phyloP scores from a whole-genome alignment of 768 basidiomycete species.

The Termitomyces sp. region DNA sequence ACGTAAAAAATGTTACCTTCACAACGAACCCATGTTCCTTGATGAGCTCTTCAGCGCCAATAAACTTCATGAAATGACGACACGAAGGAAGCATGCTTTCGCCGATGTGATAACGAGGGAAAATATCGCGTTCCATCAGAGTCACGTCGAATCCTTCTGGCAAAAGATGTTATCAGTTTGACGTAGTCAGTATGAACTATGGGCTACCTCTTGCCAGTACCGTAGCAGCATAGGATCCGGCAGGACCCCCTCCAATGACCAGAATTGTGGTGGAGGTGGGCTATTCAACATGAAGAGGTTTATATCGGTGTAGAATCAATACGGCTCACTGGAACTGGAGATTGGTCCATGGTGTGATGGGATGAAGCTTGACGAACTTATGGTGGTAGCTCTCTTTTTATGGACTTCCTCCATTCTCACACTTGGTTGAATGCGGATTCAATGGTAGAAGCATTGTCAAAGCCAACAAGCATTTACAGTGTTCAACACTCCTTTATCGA shows the following conservation, averaged over 20 bases:
- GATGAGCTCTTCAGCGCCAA: conserved; percentile 23
- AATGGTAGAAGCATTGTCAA: too few species aligned
- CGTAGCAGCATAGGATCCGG: conserved; percentile 39
- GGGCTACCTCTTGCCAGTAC: conserved; percentile 35
- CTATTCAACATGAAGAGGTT: background rate
- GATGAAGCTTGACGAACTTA: background rate
- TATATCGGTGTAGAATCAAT: background rate
- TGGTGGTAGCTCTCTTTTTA: background rate
- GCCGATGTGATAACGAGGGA: conserved; percentile 40
- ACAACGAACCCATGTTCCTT: conserved; percentile 24
- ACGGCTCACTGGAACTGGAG: background rate
- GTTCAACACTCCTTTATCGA: too few species aligned
- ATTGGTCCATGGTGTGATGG: background rate
- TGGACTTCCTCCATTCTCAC: too few species aligned
- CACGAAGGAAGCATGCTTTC: conserved; percentile 28
- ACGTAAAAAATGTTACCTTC: conserved; percentile 18
- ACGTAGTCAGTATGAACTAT: conserved; percentile 13
- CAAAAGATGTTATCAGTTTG: conserved; percentile 13
- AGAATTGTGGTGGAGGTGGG: conserved; percentile 24
- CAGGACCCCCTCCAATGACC: conserved; percentile 39
- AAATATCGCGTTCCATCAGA: conserved; percentile 38
- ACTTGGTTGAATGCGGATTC: too few species aligned
- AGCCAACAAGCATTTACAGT: too few species aligned
- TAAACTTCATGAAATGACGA: conserved; percentile 26
- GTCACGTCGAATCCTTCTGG: conserved; percentile 40